These are phyloP conservation scores for Aureobasidium subglaciale DNA, from an alignment of 2,329 filamentous ascomycete genomes.

Conservation along the genomic window DNA sequence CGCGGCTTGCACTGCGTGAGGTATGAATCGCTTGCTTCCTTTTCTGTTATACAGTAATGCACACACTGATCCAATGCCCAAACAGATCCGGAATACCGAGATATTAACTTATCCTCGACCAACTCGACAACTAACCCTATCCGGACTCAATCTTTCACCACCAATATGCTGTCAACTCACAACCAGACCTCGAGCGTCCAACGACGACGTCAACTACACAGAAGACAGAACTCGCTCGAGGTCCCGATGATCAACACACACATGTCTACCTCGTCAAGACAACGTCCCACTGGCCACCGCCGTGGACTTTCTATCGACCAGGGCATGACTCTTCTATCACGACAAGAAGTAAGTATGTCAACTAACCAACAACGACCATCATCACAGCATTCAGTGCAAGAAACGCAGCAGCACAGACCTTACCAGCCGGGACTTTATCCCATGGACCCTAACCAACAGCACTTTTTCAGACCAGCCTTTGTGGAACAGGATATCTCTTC, in stretches of 20 bases:
- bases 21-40: conserved; percentile 38
- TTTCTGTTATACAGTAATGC: conserved; percentile 39
- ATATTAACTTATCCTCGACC: conserved; percentile 27
- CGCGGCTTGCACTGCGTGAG: conserved; percentile 80
- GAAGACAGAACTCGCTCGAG: conserved; percentile 83
- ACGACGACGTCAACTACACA: conserved; percentile 66
- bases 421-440: conserved; percentile 62
- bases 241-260: conserved; percentile 58
- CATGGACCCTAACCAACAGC: conserved; percentile 37
- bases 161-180: conserved; percentile 66
- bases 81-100: conserved; percentile 27
- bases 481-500: conserved; percentile 19
- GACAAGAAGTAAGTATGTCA: conserved; percentile 42
- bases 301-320: conserved; percentile 80
- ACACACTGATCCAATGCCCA: background rate
- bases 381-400: conserved; percentile 77
- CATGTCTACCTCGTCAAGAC: conserved; percentile 52
- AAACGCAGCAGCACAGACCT: conserved; percentile 82
- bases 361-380: conserved; percentile 59
- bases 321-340: conserved; percentile 35
- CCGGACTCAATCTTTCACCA: conserved; percentile 52
- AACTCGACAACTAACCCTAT: conserved; percentile 34
- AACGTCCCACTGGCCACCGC: conserved; percentile 53
- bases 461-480: conserved; percentile 19
- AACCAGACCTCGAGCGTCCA: conserved; percentile 64